Base-by-base conservation (phyloP, 169 alveolate species). In the Eimeria tenella region DNA sequence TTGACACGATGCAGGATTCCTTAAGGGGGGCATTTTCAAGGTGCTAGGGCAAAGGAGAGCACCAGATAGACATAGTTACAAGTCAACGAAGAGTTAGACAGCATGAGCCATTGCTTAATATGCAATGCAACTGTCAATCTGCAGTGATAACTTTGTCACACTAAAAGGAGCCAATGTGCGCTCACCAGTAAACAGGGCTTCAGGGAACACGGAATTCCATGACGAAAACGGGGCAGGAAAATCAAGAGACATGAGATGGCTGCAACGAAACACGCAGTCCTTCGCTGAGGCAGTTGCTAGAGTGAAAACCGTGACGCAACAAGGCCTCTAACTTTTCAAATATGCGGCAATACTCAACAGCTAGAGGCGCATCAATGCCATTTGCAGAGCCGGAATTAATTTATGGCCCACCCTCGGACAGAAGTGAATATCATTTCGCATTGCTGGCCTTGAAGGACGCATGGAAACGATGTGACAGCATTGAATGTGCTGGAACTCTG, bases 341-440 rank as follows among this genome's bases (percentile, higher is more conserved):
- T 31, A 2, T 31, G 42, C 42, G 42, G 42, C 42, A 31, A 31
- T 31, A 31, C 4, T 31, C 42, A 31, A 31, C 42, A 31, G 42
- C 42, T 31, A 31, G 42, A 31, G 42, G 42, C 42, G 42, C 42
- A 31, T 31, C 42, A 31, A 31, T 31, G 42, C 42, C 42, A 31
- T 31, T 31, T 31, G 42, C 42, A 31, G 58, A 5, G 55, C n/a
- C 50, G 52, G n/a, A 7, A 53, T 0, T 1, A 77, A 50, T 19
- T 5, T 19, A 52, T 21, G 13, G 82, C 74, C 13, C 21, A 89
- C 96, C 96, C 96, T 56, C 94, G 55, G 84, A 94, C 96, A 10
- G 96, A 94, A 17, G 96, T 94, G 79, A 90, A 77, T 65, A 89
- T 49, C 96, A 94, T 94, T 31, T 60, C 71, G 93, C 96, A 90